Percentiles rank a stretch among this genome's conserved stretches.
These are phyloP conservation scores for Oldenlandia corymbosa DNA, from an alignment of 257 asterid genomes.

Conservation along the genomic window DNA sequence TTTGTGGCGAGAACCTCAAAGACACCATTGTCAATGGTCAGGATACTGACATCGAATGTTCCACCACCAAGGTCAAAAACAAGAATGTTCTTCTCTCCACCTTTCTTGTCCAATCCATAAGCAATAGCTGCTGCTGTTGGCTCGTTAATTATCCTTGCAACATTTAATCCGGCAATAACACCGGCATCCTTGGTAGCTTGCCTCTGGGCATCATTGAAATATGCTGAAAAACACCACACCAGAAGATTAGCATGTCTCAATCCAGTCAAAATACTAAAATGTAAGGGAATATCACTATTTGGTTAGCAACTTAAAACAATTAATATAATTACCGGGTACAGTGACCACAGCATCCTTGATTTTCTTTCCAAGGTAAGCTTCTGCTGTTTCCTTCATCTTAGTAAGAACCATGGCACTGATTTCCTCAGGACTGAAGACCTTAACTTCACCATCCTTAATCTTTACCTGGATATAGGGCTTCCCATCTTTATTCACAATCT, in stretches of 20 bases:
- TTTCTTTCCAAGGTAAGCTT: constrained; percentile 84
- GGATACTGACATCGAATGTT: constrained; percentile 90
- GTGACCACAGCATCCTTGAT: constrained; percentile 91
- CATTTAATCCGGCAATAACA: constrained; percentile 80
- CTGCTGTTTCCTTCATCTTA: constrained; percentile 93
- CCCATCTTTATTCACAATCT: constrained; percentile 83
- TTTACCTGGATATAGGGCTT: constrained; percentile 85
- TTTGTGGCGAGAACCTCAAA: constrained; percentile 96
- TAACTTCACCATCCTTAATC: constrained; percentile 74
- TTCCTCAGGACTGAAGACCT: constrained; percentile 95
- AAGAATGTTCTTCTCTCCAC: constrained; percentile 89
- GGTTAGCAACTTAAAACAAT: not conserved
- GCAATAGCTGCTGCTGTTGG: constrained; percentile 99
- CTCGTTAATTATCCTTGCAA: constrained; percentile 83
- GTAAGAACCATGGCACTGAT: constrained; percentile 85
- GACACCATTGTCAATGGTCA: constrained; percentile 93
- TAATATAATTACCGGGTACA: constrained; percentile 62
- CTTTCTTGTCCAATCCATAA: constrained; percentile 88
- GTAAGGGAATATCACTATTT: not conserved
- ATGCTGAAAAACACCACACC: constrained; percentile 43
- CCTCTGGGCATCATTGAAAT: constrained; percentile 95
- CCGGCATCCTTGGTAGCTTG: constrained; percentile 97
- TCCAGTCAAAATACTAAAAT: not conserved
- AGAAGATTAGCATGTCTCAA: not conserved
- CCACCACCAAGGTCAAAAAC: constrained; percentile 99